Evolutionary conservation across 805 yeast species (phyloP).

Genomic region (Ogataea saltuana): DNA sequence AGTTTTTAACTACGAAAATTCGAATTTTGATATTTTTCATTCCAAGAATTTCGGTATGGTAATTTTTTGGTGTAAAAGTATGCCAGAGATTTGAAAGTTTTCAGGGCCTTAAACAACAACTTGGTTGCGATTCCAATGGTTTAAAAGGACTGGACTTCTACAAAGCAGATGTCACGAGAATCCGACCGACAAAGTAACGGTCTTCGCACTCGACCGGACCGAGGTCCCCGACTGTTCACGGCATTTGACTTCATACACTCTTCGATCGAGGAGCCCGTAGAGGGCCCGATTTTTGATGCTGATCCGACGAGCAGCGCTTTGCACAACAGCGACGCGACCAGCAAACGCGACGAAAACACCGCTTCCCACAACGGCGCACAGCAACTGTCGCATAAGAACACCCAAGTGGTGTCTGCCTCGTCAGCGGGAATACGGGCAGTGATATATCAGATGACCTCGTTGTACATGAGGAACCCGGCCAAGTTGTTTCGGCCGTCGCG

Average conservation of each 20-base stretch:
- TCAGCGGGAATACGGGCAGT: conserved; percentile 87
- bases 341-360: conserved; percentile 4
- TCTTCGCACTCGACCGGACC: conserved; percentile 1
- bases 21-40: no score
- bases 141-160: no score
- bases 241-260: conserved; percentile 6
- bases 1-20: no score
- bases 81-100: no score
- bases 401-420: conserved; percentile 68
- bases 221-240: not conserved
- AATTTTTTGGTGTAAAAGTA: no score
- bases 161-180: conserved; percentile 1
- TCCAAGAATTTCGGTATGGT: no score
- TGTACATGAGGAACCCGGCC: conserved; percentile 79
- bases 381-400: conserved; percentile 40
- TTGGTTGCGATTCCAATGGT: no score
- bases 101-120: no score
- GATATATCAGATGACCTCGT: conserved; percentile 71
- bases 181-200: not conserved
- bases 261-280: conserved; percentile 6
- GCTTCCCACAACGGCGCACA: conserved; percentile 11
- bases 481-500: conserved; percentile 89
- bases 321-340: not conserved
- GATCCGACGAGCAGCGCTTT: not conserved
- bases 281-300: not conserved